These are phyloP conservation scores for Ambrosiella beaveri DNA, from an alignment of 2,329 filamentous ascomycete species.

Conservation along the genomic window DNA sequence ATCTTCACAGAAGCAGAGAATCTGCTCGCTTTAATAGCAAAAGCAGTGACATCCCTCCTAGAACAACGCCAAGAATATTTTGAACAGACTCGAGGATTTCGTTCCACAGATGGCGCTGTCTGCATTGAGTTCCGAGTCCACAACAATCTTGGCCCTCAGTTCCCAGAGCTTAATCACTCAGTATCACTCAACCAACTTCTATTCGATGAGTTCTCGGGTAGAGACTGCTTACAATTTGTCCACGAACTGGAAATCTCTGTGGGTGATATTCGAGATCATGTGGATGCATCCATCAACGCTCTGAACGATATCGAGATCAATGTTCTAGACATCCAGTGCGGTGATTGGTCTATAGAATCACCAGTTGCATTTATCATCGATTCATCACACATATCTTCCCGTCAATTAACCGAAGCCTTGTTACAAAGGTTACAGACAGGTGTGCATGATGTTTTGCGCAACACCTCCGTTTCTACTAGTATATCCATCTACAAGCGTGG, in stretches of 20 bases:
- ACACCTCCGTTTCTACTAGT: conserved; percentile 29
- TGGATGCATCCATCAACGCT: conserved; percentile 25
- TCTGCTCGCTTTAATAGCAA: conserved; percentile 28
- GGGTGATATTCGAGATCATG: conserved; percentile 22
- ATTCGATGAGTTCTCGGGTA: conserved; percentile 26
- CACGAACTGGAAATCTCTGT: conserved; percentile 23
- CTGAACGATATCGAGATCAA: conserved; percentile 33
- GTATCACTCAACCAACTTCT: conserved; percentile 28
- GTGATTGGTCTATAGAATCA: conserved; percentile 29
- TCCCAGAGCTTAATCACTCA: conserved; percentile 26
- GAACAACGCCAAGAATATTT: conserved; percentile 22
- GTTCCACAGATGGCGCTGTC: conserved; percentile 25
- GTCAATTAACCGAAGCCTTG: conserved; percentile 30
- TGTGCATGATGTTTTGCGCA: conserved; percentile 30
- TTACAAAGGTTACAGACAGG: conserved; percentile 34
- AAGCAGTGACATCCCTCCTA: conserved; percentile 25
- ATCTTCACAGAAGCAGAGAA: conserved; percentile 29
- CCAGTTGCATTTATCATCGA: conserved; percentile 29
- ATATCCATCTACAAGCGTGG: conserved; percentile 34
- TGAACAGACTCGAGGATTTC: conserved; percentile 13
- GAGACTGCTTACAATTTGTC: conserved; percentile 29
- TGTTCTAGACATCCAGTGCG: conserved; percentile 29
- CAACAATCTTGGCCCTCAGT: conserved; percentile 33
- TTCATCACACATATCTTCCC: conserved; percentile 25
- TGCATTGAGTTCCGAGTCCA: conserved; percentile 28